Percentiles rank a stretch among this genome's conserved stretches.
phyloP scores from a whole-genome alignment of 1,139 yeast genomes.

The Candida albicans region DNA sequence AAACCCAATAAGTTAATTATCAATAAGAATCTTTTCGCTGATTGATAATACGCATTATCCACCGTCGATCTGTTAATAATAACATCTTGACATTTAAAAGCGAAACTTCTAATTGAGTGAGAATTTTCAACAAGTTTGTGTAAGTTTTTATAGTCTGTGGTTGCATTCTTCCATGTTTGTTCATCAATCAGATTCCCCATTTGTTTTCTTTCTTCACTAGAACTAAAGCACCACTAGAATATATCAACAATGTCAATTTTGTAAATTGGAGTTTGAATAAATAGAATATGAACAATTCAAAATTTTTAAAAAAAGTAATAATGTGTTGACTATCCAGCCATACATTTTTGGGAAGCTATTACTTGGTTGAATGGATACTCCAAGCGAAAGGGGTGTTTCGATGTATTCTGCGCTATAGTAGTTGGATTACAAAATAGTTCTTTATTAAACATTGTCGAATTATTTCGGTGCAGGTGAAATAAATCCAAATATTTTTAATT shows the following conservation, averaged over 20 bases:
- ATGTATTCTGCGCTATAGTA: no score
- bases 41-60: conserved; percentile 7
- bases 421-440: no score
- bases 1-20: conserved; percentile 9
- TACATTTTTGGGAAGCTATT: no score
- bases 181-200: conserved; percentile 1
- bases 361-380: no score
- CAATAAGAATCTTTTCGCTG: conserved; percentile 8
- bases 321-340: no score
- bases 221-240: background rate
- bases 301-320: no score
- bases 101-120: conserved; percentile 5
- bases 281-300: no score
- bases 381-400: no score
- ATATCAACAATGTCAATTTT: no score
- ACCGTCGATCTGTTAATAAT: conserved; percentile 6
- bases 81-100: conserved; percentile 9
- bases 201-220: background rate
- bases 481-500: no score
- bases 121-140: conserved; percentile 3
- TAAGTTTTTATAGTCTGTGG: conserved; percentile 1
- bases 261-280: background rate
- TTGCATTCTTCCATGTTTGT: conserved; percentile 3
- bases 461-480: no score
- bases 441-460: no score